These are phyloP conservation scores for Leccinum pachyderme DNA, from an alignment of 1,284 basidiomycete species.

Conservation along the genomic window DNA sequence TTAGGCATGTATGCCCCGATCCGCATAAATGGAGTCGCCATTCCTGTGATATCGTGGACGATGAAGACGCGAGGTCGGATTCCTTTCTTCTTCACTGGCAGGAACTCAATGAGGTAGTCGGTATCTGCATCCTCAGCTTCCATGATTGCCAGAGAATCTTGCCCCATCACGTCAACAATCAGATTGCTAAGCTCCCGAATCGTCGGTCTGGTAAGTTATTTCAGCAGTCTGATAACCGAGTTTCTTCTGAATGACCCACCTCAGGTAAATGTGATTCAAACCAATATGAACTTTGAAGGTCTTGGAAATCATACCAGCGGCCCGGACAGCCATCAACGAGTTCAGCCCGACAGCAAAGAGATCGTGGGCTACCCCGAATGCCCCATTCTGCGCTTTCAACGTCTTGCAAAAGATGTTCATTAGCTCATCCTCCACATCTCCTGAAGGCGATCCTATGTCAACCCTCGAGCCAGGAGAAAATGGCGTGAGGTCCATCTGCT, in stretches of 20 bases:
- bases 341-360: conserved; percentile 31
- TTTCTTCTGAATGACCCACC: conserved; percentile 14
- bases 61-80: conserved; percentile 27
- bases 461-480: conserved; percentile 21
- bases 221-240: neutral
- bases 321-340: conserved; percentile 32
- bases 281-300: conserved; percentile 31
- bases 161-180: conserved; percentile 29
- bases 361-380: conserved; percentile 29
- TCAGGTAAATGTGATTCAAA: conserved; percentile 29
- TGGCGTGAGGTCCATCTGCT: conserved; percentile 26
- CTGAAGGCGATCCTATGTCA: conserved; percentile 26
- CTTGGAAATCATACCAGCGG: conserved; percentile 30
- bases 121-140: conserved; percentile 29
- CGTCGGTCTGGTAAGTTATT: conserved; percentile 18
- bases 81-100: conserved; percentile 33
- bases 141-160: conserved; percentile 26
- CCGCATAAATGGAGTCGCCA: conserved; percentile 33
- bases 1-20: conserved; percentile 33
- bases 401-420: conserved; percentile 26
- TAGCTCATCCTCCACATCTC: conserved; percentile 28
- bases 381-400: conserved; percentile 19
- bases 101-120: conserved; percentile 28
- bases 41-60: conserved; percentile 33
- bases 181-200: conserved; percentile 25